These are phyloP conservation scores for Bondarzewia mesenterica DNA, from an alignment of 1,284 basidiomycete species.

Conservation along the genomic window DNA sequence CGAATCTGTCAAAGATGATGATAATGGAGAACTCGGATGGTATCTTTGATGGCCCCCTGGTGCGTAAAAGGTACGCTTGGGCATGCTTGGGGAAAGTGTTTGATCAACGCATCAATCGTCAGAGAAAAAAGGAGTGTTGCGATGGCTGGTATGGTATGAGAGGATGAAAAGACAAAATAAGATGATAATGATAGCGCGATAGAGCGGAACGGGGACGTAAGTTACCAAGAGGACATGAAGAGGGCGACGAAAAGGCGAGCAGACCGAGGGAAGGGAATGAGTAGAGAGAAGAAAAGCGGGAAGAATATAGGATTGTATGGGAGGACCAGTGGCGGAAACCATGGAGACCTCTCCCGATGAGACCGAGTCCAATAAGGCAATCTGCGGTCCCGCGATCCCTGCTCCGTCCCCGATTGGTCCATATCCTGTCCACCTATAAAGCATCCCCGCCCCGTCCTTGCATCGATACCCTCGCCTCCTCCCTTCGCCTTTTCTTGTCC, in stretches of 20 bases:
- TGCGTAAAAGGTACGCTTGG: too few species aligned
- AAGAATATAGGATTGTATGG: background rate
- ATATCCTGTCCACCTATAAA: constrained; percentile 6
- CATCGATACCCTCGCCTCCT: background rate
- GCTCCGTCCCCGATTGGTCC: background rate
- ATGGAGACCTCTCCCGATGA: constrained; percentile 2
- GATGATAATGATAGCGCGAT: too few species aligned
- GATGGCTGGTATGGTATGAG: too few species aligned
- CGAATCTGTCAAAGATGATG: too few species aligned
- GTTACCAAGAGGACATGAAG: background rate
- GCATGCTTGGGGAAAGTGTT: too few species aligned
- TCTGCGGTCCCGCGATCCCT: background rate
- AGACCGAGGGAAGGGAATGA: background rate
- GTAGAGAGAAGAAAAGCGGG: background rate
- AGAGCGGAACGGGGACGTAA: too few species aligned
- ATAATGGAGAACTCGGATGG: too few species aligned
- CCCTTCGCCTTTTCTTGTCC: background rate
- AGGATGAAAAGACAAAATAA: too few species aligned
- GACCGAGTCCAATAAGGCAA: background rate
- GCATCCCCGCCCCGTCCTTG: background rate
- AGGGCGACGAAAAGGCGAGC: background rate
- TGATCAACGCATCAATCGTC: too few species aligned
- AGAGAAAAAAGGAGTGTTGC: too few species aligned
- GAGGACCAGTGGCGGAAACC: background rate
- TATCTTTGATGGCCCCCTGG: too few species aligned